phyloP scores from a whole-genome alignment of 345 rosid genomes.

The Pelargonium nanum region DNA sequence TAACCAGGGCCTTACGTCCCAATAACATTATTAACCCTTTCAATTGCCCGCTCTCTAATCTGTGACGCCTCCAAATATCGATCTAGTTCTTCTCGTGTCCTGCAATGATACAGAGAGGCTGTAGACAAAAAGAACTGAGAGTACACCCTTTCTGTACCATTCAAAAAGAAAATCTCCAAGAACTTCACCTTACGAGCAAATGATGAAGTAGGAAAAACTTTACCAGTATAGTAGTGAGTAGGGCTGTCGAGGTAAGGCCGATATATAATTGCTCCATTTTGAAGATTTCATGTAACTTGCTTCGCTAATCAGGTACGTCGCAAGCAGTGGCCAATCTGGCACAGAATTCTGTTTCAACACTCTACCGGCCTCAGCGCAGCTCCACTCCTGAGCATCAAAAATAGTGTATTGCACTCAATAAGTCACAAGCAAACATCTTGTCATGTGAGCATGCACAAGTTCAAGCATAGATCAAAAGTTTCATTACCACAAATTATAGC shows the following conservation, averaged over 20 bases:
- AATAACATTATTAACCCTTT: conserved; percentile 69
- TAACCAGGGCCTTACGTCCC: conserved; percentile 56
- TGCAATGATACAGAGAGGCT: conserved; percentile 45
- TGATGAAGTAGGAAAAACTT: conserved; percentile 1
- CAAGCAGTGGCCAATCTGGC: conserved; percentile 93
- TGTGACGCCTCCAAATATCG: conserved; percentile 93
- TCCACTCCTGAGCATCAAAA: conserved; percentile 54
- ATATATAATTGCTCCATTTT: conserved; percentile 79
- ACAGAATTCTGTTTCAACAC: conserved; percentile 63
- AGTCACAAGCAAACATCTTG: neutral
- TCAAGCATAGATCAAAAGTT: too few species aligned
- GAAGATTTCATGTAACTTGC: conserved; percentile 66
- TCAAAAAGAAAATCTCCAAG: conserved; percentile 8
- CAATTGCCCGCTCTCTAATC: conserved; percentile 83
- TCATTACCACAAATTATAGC: too few species aligned
- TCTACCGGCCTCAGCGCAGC: conserved; percentile 57
- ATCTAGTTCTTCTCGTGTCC: conserved; percentile 91
- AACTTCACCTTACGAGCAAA: conserved; percentile 5
- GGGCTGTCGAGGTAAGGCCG: conserved; percentile 83
- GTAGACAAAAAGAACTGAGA: conserved; percentile 47
- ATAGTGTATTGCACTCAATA: neutral
- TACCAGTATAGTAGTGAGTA: conserved; percentile 92
- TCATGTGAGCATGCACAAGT: neutral
- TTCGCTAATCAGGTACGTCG: conserved; percentile 81
- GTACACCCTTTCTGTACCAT: conserved; percentile 27